These are phyloP conservation scores for Aspergillus latus DNA, from an alignment of 2,329 filamentous ascomycete species.

Conservation along the genomic window DNA sequence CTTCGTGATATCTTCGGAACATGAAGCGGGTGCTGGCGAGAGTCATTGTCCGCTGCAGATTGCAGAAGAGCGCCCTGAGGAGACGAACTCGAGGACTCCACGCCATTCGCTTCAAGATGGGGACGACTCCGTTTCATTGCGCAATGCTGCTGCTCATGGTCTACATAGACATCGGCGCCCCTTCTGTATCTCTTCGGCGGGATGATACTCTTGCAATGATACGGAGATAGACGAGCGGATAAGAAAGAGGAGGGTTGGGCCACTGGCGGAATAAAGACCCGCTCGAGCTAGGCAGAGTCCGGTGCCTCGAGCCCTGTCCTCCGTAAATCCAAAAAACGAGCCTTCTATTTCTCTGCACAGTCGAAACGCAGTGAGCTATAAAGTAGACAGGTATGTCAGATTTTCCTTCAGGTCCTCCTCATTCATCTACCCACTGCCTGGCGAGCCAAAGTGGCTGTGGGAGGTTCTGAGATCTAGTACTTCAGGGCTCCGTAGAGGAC, in stretches of 20 bases:
- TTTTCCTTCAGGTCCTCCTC: no score
- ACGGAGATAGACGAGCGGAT: not conserved
- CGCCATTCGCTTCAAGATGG: conserved; percentile 40
- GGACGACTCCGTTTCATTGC: conserved; percentile 43
- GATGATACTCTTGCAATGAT: not conserved
- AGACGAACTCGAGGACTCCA: conserved; percentile 36
- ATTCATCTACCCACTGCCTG: no score
- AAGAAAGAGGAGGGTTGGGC: conserved; percentile 4
- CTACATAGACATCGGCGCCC: conserved; percentile 22
- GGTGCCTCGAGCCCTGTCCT: no score
- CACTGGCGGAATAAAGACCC: conserved; percentile 1
- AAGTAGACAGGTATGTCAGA: not conserved
- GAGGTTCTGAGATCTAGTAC: no score
- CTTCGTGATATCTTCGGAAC: conserved; percentile 46
- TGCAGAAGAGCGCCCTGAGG: conserved; percentile 26
- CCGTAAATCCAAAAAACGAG: no score
- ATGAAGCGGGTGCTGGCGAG: conserved; percentile 28
- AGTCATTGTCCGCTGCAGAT: conserved; percentile 30
- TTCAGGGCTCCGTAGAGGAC: not conserved
- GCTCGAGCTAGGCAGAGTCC: not conserved
- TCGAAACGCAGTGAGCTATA: not conserved
- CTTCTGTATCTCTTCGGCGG: not conserved
- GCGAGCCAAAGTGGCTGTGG: no score
- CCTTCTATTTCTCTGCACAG: no score
- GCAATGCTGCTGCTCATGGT: conserved; percentile 22